Evolutionary conservation across 345 rosid genomes (phyloP).

Genomic region (Acer yangbiense): DNA sequence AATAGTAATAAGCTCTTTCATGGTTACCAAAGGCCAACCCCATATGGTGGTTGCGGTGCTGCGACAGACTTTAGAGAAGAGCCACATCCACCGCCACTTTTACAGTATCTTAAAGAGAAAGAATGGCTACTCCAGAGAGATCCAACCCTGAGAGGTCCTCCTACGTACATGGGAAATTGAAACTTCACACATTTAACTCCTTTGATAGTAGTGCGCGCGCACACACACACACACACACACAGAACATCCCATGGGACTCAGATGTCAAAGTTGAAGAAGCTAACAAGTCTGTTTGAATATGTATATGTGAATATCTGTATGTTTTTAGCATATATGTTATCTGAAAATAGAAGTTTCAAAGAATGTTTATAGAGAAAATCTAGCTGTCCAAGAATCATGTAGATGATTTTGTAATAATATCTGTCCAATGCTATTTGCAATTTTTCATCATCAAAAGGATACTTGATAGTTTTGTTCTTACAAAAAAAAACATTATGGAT

Average conservation of each 20-base stretch:
- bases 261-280: slow-evolving; percentile 10
- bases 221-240: background rate
- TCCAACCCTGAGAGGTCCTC: slow-evolving; percentile 57
- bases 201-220: background rate
- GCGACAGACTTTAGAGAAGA: slow-evolving; percentile 40
- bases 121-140: slow-evolving; percentile 68
- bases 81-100: slow-evolving; percentile 65
- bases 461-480: too few relatives aligned
- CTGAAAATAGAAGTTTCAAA: slow-evolving; percentile 10
- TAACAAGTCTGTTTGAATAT: slow-evolving; percentile 3
- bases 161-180: slow-evolving; percentile 58
- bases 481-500: too few relatives aligned
- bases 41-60: slow-evolving; percentile 49
- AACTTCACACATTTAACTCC: background rate
- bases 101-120: slow-evolving; percentile 74
- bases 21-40: slow-evolving; percentile 50
- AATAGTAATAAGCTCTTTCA: slow-evolving; percentile 24
- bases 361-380: slow-evolving; percentile 7
- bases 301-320: slow-evolving; percentile 10
- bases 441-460: too few relatives aligned
- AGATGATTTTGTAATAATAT: background rate
- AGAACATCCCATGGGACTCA: background rate
- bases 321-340: background rate
- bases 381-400: background rate
- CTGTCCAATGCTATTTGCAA: too few relatives aligned